Evolutionary conservation across 129 eudicot genomes (phyloP).

Genomic region (Flaveria sonorensis): DNA sequence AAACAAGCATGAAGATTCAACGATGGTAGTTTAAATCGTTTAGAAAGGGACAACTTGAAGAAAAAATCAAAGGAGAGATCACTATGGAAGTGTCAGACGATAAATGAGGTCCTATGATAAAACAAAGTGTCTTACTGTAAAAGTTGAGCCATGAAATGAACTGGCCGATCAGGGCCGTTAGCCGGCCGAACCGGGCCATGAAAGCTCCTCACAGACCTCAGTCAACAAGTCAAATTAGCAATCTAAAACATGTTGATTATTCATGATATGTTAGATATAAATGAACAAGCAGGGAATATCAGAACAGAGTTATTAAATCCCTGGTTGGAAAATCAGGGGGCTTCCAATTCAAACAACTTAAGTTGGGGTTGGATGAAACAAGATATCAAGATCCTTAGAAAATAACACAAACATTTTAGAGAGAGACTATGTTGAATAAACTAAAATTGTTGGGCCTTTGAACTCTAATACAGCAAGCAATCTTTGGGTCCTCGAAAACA

Average conservation of each 20-base stretch:
- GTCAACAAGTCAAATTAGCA: not conserved
- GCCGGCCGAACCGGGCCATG: too few relatives aligned
- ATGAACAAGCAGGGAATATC: not conserved
- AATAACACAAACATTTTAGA: slow-evolving; percentile 5
- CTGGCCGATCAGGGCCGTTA: too few relatives aligned
- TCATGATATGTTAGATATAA: not conserved
- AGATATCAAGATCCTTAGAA: not conserved
- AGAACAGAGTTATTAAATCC: not conserved
- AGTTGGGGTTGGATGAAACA: not conserved
- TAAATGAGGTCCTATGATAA: too few relatives aligned
- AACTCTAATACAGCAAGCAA: not conserved
- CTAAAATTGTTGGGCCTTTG: not conserved
- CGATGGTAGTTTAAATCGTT: too few relatives aligned
- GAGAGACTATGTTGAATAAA: slow-evolving; percentile 16
- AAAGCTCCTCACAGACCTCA: not conserved
- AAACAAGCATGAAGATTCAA: too few relatives aligned
- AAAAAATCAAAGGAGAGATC: too few relatives aligned
- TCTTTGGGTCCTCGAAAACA: not conserved
- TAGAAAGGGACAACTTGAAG: too few relatives aligned
- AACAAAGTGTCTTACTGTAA: too few relatives aligned
- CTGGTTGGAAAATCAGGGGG: not conserved
- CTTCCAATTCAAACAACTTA: slow-evolving; percentile 1
- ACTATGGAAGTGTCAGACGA: too few relatives aligned
- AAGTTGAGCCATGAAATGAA: not conserved
- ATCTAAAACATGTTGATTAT: not conserved